Evolutionary conservation across 192 early-diverging fungal genomes (phyloP).

Genomic region (Chytriomyces sp.): DNA sequence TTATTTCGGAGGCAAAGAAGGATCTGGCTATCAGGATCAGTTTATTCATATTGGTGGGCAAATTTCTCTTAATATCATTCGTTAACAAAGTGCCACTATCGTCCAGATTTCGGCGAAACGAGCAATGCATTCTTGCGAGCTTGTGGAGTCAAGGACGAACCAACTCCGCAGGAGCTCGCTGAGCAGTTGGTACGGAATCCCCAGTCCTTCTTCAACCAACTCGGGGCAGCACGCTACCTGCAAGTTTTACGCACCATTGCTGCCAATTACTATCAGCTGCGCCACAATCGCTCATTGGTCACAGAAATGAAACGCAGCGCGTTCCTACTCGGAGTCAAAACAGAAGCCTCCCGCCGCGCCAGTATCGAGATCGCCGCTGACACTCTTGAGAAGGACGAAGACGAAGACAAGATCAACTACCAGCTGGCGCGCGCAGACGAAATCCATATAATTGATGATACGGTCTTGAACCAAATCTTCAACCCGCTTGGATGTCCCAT

Average conservation of each 20-base stretch:
- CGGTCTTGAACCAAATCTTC: slow-evolving; percentile 72
- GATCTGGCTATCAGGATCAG: slow-evolving; percentile 18
- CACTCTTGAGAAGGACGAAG: slow-evolving; percentile 30
- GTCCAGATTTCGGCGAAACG: slow-evolving; percentile 71
- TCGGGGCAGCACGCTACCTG: slow-evolving; percentile 69
- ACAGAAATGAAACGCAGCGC: slow-evolving; percentile 60
- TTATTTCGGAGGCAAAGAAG: slow-evolving; percentile 33
- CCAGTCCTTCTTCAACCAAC: slow-evolving; percentile 55
- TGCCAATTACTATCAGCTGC: slow-evolving; percentile 54
- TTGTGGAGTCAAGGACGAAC: slow-evolving; percentile 84
- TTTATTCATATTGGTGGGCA: slow-evolving; percentile 50
- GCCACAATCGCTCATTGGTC: slow-evolving; percentile 46
- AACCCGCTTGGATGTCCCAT: slow-evolving; percentile 69
- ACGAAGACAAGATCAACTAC: slow-evolving; percentile 51
- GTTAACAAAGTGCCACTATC: too few relatives aligned
- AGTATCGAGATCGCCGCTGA: not conserved
- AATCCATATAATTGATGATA: slow-evolving; percentile 82
- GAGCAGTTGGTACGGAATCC: slow-evolving; percentile 63
- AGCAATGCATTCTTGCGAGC: slow-evolving; percentile 79
- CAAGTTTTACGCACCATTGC: slow-evolving; percentile 74
- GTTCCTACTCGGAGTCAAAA: slow-evolving; percentile 68
- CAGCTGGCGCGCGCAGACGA: slow-evolving; percentile 67
- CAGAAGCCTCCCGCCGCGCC: slow-evolving; percentile 33
- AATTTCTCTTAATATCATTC: slow-evolving; percentile 10
- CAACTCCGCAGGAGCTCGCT: slow-evolving; percentile 72